phyloP scores from a whole-genome alignment of 345 rosid species.

The Excoecaria agallocha region DNA sequence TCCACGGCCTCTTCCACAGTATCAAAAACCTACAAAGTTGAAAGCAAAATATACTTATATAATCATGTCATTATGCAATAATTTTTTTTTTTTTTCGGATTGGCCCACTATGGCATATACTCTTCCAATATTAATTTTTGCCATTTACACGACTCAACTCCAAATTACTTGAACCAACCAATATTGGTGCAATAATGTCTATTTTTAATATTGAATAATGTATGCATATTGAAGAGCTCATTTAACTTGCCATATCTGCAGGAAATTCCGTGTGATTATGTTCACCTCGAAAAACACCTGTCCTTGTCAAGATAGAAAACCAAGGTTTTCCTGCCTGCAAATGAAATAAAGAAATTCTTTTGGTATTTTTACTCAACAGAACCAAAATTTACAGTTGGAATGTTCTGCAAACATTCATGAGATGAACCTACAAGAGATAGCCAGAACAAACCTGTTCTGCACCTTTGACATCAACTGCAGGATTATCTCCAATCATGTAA shows the following conservation, averaged over 20 bases:
- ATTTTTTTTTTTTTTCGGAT: too few species aligned
- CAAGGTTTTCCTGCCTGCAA: constrained; percentile 49
- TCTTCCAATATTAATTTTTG: too few species aligned
- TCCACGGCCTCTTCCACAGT: constrained; percentile 53
- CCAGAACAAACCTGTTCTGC: constrained; percentile 26
- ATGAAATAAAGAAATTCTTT: neutral
- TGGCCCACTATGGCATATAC: too few species aligned
- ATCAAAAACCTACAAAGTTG: constrained; percentile 38
- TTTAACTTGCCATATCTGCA: constrained; percentile 41
- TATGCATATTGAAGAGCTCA: too few species aligned
- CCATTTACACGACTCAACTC: too few species aligned
- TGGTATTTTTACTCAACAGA: neutral
- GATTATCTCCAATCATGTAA: constrained; percentile 52
- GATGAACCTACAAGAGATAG: neutral
- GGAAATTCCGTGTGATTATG: constrained; percentile 38
- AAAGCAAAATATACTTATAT: neutral
- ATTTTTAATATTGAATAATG: neutral
- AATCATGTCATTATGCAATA: too few species aligned
- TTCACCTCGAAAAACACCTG: constrained; percentile 42
- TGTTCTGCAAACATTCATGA: neutral
- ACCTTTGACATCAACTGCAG: constrained; percentile 47
- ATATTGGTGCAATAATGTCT: too few species aligned
- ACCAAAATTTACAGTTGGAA: neutral
- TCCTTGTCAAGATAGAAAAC: constrained; percentile 50
- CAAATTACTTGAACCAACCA: too few species aligned